Base-by-base conservation (phyloP, 768 basidiomycete species). In the Amanita pallidorosea region DNA sequence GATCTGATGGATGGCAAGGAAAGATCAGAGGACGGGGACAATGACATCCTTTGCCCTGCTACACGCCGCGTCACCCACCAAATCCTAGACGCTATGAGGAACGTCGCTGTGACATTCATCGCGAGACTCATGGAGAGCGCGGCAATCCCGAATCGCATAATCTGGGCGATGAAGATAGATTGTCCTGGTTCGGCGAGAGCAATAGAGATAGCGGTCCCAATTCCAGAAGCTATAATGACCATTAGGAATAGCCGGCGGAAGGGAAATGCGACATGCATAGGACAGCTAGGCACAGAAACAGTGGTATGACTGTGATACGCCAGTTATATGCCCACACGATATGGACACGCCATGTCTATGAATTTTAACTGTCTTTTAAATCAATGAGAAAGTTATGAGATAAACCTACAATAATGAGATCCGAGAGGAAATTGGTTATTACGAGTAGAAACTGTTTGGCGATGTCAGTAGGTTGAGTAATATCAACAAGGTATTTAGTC, bases 61-160 rank as follows among this genome's bases (percentile, higher is more conserved):
- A 62, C 43, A 20, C 34, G 36, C 35, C 56, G 53, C 53, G 45
- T 35, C 8, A 47, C 45, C 35, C 45, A 67, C 67, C 66, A 67
- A 15, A 65, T 62, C 2, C 67, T 57, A n/a, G 60, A 38, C 4
- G 63, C 61, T 54, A 69, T 67, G 34, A 69, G 60, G 11, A 53
- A 43, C 4, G 66, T 67, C 25, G 64, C 61, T n/a, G 56, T 47
- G 11, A 67, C 57, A 55, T 69, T 70, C 22, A 64, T 68, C 0
- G 59, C 56, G 20, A 68, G 61, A 2, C 67, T 65, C 17, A 68
- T 55, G 12, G 58, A 52, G 56, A 70, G 67, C 17, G 68, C 52
- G n/a, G 65, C 66, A 65, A 53, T 68, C 65, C 65, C 67, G 67
- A 7, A 58, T 51, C 40, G 58, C 55, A n/a, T 67, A 58, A 6